Percentiles rank a stretch among this genome's conserved stretches.
These are phyloP conservation scores for Penicillium atrosanguineum DNA, from an alignment of 495 filamentous ascomycete species.

Conservation along the genomic window DNA sequence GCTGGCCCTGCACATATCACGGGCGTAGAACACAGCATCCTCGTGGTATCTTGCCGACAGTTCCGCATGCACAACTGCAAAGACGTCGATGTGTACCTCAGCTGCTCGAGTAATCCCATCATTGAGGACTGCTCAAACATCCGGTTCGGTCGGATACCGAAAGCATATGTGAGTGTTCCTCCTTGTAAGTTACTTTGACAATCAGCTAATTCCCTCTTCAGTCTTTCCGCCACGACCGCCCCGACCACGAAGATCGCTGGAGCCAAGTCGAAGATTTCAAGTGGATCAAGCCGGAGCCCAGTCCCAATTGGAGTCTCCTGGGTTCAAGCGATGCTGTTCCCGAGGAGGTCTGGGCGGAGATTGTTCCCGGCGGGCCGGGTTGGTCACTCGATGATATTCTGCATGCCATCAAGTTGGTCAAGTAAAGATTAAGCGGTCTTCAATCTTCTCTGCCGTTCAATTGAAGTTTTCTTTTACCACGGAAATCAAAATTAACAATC, in stretches of 20 bases:
- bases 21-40: constrained; percentile 62
- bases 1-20: constrained; percentile 82
- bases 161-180: constrained; percentile 58
- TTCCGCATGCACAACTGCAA: constrained; percentile 86
- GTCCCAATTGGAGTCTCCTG: constrained; percentile 83
- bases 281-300: constrained; percentile 83
- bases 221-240: constrained; percentile 38
- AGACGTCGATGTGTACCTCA: constrained; percentile 78
- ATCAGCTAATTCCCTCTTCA: constrained; percentile 10
- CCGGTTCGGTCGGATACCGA: constrained; percentile 73
- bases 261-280: constrained; percentile 95
- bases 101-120: constrained; percentile 79
- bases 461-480: neutral
- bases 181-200: neutral
- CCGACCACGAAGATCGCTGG: constrained; percentile 63
- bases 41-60: constrained; percentile 77
- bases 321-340: constrained; percentile 56
- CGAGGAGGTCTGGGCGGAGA: constrained; percentile 66
- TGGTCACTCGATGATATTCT: constrained; percentile 67
- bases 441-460: neutral
- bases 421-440: constrained; percentile 19
- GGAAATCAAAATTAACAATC: neutral
- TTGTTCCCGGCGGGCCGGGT: constrained; percentile 62
- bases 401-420: constrained; percentile 51
- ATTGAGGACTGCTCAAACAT: constrained; percentile 84